Evolutionary conservation across 495 filamentous ascomycete genomes (phyloP).

Genomic region (Podospora tetraspora): DNA sequence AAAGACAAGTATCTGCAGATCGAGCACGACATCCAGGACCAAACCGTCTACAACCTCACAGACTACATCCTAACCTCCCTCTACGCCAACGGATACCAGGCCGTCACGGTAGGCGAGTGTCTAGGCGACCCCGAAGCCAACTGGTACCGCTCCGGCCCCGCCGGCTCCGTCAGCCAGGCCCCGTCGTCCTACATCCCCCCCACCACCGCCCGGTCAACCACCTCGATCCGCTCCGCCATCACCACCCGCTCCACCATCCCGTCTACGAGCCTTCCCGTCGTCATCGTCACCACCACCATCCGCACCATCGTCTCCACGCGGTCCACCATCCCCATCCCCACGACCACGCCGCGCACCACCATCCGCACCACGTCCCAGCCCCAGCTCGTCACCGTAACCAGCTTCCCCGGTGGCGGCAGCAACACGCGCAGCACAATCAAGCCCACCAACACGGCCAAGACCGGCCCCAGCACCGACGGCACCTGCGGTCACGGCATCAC

Average conservation of each 20-base stretch:
- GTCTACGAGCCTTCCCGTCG: not conserved
- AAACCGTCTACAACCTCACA: constrained; percentile 71
- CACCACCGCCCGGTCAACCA: not conserved
- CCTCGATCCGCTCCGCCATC: constrained; percentile 2
- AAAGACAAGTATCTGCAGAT: constrained; percentile 58
- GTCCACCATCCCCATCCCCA: constrained; percentile 11
- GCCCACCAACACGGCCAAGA: not conserved
- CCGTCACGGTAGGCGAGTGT: constrained; percentile 71
- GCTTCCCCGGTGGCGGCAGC: not conserved
- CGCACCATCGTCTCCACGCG: constrained; percentile 7
- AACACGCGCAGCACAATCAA: constrained; percentile 8
- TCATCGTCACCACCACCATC: not conserved
- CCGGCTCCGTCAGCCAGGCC: constrained; percentile 4
- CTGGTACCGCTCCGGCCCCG: constrained; percentile 57
- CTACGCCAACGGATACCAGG: constrained; percentile 52
- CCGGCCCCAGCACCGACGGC: constrained; percentile 30
- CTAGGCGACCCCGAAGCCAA: constrained; percentile 61
- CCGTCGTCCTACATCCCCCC: not conserved
- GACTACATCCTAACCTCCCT: constrained; percentile 64
- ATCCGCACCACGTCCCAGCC: not conserved
- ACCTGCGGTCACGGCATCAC: constrained; percentile 41
- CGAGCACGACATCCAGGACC: constrained; percentile 73
- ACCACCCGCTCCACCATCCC: constrained; percentile 3
- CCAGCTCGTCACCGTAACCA: not conserved
- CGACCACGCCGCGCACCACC: constrained; percentile 1